These are phyloP conservation scores for Fragaria nilgerrensis DNA, from an alignment of 306 rosid genomes.

Conservation along the genomic window DNA sequence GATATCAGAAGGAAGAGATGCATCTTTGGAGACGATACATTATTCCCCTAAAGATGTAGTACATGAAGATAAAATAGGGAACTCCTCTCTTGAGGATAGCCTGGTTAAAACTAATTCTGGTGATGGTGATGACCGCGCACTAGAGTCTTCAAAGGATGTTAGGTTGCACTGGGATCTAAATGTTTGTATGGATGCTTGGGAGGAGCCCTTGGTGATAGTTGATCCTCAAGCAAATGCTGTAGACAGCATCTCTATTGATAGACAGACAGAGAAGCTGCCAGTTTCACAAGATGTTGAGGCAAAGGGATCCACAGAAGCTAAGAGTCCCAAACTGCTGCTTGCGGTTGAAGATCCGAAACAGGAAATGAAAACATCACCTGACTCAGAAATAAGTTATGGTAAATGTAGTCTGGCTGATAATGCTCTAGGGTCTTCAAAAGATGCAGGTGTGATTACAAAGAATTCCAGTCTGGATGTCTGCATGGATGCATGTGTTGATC, in stretches of 20 bases:
- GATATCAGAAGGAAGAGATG: constrained; percentile 3
- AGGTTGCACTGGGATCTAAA: constrained; percentile 43
- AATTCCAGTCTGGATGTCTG: neutral
- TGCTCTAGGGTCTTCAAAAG: constrained; percentile 13
- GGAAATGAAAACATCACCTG: constrained; percentile 12
- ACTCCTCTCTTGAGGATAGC: constrained; percentile 7
- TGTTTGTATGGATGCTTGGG: constrained; percentile 42
- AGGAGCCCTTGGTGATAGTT: constrained; percentile 11
- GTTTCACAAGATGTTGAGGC: constrained; percentile 17
- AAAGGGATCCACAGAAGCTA: constrained; percentile 3
- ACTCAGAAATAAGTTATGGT: constrained; percentile 5
- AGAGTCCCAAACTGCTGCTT: constrained; percentile 16
- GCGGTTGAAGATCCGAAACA: constrained; percentile 3
- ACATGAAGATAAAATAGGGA: constrained; percentile 3
- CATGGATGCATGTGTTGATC: constrained; percentile 10
- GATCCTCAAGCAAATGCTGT: constrained; percentile 16
- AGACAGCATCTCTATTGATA: constrained; percentile 8
- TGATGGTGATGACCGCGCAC: constrained; percentile 5
- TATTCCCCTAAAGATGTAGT: neutral
- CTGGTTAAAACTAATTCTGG: neutral
- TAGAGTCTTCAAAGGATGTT: constrained; percentile 26
- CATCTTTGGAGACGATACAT: constrained; percentile 11
- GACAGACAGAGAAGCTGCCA: constrained; percentile 6
- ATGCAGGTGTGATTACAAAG: constrained; percentile 5
- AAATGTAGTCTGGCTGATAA: constrained; percentile 4